Evolutionary conservation across 108 stramenopile species (phyloP), one percentile per base, ranked within the genome.

Genomic region (Fragilariopsis cylindrus): DNA sequence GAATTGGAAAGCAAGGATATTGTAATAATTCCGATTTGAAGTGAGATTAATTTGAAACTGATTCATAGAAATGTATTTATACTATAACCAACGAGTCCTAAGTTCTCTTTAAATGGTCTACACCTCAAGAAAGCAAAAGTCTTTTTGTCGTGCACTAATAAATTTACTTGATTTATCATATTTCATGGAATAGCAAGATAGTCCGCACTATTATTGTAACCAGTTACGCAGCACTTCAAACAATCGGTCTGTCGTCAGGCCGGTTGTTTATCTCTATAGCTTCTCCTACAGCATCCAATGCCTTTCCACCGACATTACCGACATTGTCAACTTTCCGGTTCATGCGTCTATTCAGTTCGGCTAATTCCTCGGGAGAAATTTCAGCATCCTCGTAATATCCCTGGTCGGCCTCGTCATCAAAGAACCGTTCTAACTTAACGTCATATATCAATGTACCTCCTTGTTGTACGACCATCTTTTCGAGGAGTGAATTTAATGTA

Each of bases 371-470:
- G 21, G 68, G 60, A 53, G 48, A 68, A 18, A 70, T 55, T 43
- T 76, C 76, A 5, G 44, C 81, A 77, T 95, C 93, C 19, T 83
- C 82, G 74, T 95, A 95, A 70, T 95, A 95, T 7, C 93, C 93
- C 85, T 95, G 93, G 81, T 92, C 91, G 58, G 93, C 93, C 75
- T 95, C 93, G 64, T 95, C 93, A 47, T 88, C 87, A 9, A 92
- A 79, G 11, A 87, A 75, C 18, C 78, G 70, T 44, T 57, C 68
- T 70, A 95, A 67, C 52, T 76, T 81, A 4, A 95, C 90, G 60
- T 95, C 93, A 73, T 88, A 89, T 44, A 95, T 79, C 5, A 92
- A 48, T 60, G 88, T 88, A 12, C 93, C 93, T 44, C 88, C 91
- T 60, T 70, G 78, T 16, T 80, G 76, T 45, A 81, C 88, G 7